Percentiles rank a stretch among this genome's conserved stretches.
Evolutionary conservation across 2,329 filamentous ascomycete genomes (phyloP).

Genomic region (Coniella vitis): DNA sequence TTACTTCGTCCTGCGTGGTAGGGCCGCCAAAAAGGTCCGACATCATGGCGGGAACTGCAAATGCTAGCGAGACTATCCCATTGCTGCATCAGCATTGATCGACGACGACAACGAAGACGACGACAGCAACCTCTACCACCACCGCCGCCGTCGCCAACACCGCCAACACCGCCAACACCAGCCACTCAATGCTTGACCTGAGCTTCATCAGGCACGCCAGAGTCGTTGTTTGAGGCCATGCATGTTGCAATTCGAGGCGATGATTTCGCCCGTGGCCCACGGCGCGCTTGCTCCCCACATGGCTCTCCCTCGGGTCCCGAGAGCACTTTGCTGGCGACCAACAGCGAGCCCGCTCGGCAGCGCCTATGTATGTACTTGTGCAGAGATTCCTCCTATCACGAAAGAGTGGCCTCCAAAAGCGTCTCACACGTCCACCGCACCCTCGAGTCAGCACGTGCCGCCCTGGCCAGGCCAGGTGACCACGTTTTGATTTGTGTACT

Average conservation of each 20-base stretch:
- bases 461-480: background rate
- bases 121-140: no score
- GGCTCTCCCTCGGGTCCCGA: constrained; percentile 4
- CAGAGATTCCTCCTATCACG: no score
- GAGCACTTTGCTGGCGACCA: background rate
- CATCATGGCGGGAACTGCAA: no score
- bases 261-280: background rate
- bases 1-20: no score
- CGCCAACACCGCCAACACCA: no score
- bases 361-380: no score
- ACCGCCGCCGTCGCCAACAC: no score
- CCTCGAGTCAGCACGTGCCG: background rate
- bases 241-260: constrained; percentile 1
- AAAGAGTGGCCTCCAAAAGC: no score
- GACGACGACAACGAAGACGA: no score
- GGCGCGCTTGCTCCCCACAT: background rate
- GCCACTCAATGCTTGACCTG: background rate
- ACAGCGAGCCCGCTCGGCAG: background rate
- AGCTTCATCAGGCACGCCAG: background rate
- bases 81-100: background rate
- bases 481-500: background rate
- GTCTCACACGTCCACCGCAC: no score
- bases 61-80: background rate
- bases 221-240: background rate
- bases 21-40: no score